Percentiles rank a stretch among this genome's conserved stretches.
These are phyloP conservation scores for Chamaecyparis obtusa DNA, from an alignment of 75 land plant genomes.

Conservation along the genomic window DNA sequence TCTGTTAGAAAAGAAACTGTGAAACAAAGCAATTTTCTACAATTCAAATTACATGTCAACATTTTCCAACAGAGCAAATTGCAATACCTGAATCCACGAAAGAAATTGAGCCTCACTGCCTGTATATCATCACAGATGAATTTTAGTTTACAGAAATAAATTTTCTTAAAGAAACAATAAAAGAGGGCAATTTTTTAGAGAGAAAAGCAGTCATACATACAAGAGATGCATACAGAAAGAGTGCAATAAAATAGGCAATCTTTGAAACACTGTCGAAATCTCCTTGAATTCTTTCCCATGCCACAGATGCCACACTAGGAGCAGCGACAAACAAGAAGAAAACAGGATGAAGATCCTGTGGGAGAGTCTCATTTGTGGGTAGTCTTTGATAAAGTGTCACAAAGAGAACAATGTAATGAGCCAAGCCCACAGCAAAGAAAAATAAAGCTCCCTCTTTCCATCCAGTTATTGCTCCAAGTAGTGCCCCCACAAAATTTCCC, in stretches of 20 bases:
- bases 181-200: background rate
- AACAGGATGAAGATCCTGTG: conserved; percentile 53
- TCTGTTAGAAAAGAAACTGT: background rate
- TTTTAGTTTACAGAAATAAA: background rate
- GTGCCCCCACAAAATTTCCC: conserved; percentile 53
- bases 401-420: conserved; percentile 66
- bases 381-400: conserved; percentile 67
- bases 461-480: conserved; percentile 37
- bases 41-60: background rate
- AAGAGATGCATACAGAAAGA: conserved; percentile 60
- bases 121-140: conserved; percentile 15
- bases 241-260: conserved; percentile 50
- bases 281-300: conserved; percentile 53
- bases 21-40: background rate
- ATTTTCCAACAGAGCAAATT: background rate
- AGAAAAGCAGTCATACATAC: conserved; percentile 13
- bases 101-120: conserved; percentile 79
- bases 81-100: conserved; percentile 76
- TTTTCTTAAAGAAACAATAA: background rate
- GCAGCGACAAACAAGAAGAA: conserved; percentile 70
- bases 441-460: conserved; percentile 57
- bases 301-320: conserved; percentile 63
- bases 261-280: conserved; percentile 39
- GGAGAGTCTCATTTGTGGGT: conserved; percentile 37
- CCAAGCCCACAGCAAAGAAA: conserved; percentile 56